phyloP scores from a whole-genome alignment of 2,329 filamentous ascomycete genomes.

The Colletotrichum liaoningense region DNA sequence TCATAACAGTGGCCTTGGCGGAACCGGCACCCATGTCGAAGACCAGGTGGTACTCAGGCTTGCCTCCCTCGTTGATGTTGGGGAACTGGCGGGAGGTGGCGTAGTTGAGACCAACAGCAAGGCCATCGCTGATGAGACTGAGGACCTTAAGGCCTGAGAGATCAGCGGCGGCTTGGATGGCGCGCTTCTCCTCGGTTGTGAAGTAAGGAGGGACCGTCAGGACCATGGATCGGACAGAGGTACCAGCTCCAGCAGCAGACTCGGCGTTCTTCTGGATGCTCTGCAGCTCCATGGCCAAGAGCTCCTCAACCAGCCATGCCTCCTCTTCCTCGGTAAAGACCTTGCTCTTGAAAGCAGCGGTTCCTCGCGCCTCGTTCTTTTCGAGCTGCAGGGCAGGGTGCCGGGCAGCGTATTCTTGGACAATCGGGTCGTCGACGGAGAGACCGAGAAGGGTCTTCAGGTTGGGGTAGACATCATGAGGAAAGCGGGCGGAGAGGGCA shows the following conservation, averaged over 20 bases:
- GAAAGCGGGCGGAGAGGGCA: slow-evolving; percentile 87
- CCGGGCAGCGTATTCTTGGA: slow-evolving; percentile 77
- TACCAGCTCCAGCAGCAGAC: slow-evolving; percentile 79
- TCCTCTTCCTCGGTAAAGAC: slow-evolving; percentile 72
- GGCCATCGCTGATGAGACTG: slow-evolving; percentile 85
- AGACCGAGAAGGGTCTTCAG: slow-evolving; percentile 91
- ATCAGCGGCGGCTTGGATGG: slow-evolving; percentile 84
- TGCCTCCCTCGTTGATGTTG: slow-evolving; percentile 81
- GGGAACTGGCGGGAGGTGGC: slow-evolving; percentile 92
- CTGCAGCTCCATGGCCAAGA: slow-evolving; percentile 95
- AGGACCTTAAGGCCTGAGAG: slow-evolving; percentile 90
- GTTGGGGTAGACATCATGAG: slow-evolving; percentile 94
- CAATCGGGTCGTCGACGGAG: slow-evolving; percentile 67
- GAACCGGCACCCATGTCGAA: slow-evolving; percentile 99
- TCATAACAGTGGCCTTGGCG: slow-evolving; percentile 88
- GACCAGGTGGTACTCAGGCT: slow-evolving; percentile 91
- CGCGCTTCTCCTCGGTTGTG: slow-evolving; percentile 88
- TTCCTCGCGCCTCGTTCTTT: slow-evolving; percentile 69
- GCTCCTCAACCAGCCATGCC: slow-evolving; percentile 85
- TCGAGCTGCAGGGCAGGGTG: slow-evolving; percentile 84
- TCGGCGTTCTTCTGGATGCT: slow-evolving; percentile 92
- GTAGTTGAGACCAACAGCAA: slow-evolving; percentile 95
- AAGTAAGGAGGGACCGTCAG: slow-evolving; percentile 93
- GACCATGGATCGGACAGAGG: slow-evolving; percentile 81
- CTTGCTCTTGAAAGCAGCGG: slow-evolving; percentile 84